Evolutionary conservation across 371 early-diverging fungal genomes (phyloP).

Genomic region (Mortierella sp.): DNA sequence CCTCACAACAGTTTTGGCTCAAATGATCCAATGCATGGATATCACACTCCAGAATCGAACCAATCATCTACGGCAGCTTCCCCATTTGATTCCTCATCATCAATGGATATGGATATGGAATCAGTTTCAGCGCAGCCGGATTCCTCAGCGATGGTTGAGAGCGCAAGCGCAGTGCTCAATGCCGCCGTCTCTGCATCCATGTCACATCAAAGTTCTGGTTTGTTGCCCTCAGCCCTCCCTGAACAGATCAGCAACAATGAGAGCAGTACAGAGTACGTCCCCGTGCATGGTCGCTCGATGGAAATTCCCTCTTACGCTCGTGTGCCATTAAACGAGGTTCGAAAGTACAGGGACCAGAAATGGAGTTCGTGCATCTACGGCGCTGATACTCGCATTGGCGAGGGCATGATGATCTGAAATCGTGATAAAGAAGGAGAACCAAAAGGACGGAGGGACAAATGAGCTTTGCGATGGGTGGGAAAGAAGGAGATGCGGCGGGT

Average conservation of each 20-base stretch:
- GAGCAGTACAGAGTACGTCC: conserved; percentile 34
- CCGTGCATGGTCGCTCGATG: conserved; percentile 55
- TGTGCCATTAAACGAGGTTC: conserved; percentile 45
- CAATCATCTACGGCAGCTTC: conserved; percentile 30
- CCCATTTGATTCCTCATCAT: conserved; percentile 8
- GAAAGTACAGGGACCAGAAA: conserved; percentile 50
- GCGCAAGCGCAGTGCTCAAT: conserved; percentile 20
- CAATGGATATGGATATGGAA: conserved; percentile 53
- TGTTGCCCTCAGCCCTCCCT: conserved; percentile 49
- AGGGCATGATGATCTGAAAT: conserved; percentile 53
- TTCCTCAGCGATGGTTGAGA: conserved; percentile 22
- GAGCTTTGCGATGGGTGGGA: background rate
- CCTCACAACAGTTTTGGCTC: conserved; percentile 16
- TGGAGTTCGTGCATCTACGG: conserved; percentile 57
- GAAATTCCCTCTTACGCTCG: conserved; percentile 53
- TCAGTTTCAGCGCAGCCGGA: background rate
- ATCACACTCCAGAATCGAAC: conserved; percentile 46
- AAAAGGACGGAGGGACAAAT: background rate
- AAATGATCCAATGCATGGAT: conserved; percentile 8
- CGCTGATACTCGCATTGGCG: conserved; percentile 44
- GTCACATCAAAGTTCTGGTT: conserved; percentile 6
- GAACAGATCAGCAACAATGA: conserved; percentile 7
- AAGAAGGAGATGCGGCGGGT: background rate
- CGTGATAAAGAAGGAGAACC: background rate
- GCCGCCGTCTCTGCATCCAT: conserved; percentile 6